These are phyloP conservation scores for Mortierella sp. DNA, from an alignment of 371 early-diverging fungal genomes.

Conservation along the genomic window DNA sequence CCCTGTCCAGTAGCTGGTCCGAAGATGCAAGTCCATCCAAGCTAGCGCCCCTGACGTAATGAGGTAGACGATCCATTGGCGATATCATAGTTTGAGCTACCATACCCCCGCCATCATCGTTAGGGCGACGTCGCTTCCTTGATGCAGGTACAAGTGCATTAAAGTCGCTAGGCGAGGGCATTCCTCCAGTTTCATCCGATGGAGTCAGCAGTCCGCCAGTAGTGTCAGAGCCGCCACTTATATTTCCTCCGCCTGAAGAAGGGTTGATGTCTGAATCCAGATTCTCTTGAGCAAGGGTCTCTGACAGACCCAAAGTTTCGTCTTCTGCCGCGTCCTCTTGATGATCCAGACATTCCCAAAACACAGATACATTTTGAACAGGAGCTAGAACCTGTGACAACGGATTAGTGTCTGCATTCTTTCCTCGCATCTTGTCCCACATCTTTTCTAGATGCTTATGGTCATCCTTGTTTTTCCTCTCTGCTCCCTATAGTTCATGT, in stretches of 20 bases:
- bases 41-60: background rate
- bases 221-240: background rate
- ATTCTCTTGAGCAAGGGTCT: constrained; percentile 32
- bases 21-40: background rate
- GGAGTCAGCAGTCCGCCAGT: background rate
- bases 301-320: constrained; percentile 51
- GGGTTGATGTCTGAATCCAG: constrained; percentile 14
- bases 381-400: constrained; percentile 47
- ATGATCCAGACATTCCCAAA: constrained; percentile 51
- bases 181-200: background rate
- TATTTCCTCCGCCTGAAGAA: background rate
- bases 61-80: background rate
- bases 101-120: constrained; percentile 4
- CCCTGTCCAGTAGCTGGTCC: constrained; percentile 49
- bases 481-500: constrained; percentile 64
- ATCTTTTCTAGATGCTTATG: constrained; percentile 72
- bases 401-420: constrained; percentile 44
- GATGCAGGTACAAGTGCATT: constrained; percentile 23
- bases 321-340: constrained; percentile 54
- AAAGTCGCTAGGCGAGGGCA: background rate
- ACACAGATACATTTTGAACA: constrained; percentile 51
- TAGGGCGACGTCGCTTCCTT: constrained; percentile 31
- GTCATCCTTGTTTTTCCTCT: constrained; percentile 78
- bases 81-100: background rate
- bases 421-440: constrained; percentile 68